These are phyloP conservation scores for Fraxinus albicans DNA, from an alignment of 305 asterid genomes.

Conservation along the genomic window DNA sequence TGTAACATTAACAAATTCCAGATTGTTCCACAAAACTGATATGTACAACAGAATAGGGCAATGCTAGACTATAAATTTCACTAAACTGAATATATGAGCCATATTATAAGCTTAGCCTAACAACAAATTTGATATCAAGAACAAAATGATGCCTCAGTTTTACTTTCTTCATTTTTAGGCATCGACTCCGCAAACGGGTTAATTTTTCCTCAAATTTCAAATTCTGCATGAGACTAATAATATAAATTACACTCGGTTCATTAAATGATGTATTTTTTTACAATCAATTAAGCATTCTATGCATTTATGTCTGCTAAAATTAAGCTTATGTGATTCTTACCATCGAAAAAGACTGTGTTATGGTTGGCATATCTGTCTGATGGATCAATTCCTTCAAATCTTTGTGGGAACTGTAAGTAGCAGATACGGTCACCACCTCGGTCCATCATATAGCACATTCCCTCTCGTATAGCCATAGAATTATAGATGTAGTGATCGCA, in stretches of 20 bases:
- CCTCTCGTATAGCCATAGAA: conserved; percentile 74
- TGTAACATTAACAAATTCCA: not conserved
- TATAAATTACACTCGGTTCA: not conserved
- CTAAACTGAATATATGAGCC: not conserved
- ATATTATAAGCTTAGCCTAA: not conserved
- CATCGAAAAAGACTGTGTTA: conserved; percentile 93
- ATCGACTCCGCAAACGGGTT: not conserved
- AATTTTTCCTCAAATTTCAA: not conserved
- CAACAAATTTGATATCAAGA: not conserved
- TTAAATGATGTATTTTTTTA: not conserved
- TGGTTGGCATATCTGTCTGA: conserved; percentile 98
- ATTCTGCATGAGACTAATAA: not conserved
- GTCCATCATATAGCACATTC: conserved; percentile 98
- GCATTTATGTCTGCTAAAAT: not conserved
- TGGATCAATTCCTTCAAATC: conserved; percentile 97
- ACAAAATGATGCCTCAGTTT: not conserved
- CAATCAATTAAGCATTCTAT: not conserved
- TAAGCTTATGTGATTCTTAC: conserved; percentile 30
- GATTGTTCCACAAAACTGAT: not conserved
- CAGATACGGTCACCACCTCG: conserved; percentile 95
- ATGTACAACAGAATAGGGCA: not conserved
- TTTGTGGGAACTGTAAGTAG: conserved; percentile 94
- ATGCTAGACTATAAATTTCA: not conserved
- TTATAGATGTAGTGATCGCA: conserved; percentile 93
- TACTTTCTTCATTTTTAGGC: not conserved